Percentiles rank a stretch among this genome's conserved stretches.
These are phyloP conservation scores for Discostella stelligeroides DNA, from an alignment of 108 stramenopile species.

Conservation along the genomic window DNA sequence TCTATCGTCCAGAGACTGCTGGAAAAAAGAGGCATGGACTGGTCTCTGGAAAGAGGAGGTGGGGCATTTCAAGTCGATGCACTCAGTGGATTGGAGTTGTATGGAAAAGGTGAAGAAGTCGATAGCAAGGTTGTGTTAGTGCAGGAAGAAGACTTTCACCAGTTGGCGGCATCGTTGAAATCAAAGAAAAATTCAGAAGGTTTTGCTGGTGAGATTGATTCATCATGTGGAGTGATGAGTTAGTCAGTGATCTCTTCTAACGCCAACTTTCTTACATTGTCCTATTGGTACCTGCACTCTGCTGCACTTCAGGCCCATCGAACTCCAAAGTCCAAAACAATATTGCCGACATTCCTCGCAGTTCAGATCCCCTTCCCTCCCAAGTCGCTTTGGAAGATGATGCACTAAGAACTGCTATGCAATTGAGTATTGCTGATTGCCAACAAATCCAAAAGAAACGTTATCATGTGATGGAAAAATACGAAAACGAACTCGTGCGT, in stretches of 20 bases:
- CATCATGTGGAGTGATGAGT: constrained; percentile 20
- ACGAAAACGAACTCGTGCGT: constrained; percentile 18
- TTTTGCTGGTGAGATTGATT: constrained; percentile 1
- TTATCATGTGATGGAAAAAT: constrained; percentile 2
- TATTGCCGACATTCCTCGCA: neutral
- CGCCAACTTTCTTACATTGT: no score
- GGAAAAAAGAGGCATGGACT: constrained; percentile 63
- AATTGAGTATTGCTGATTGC: constrained; percentile 26
- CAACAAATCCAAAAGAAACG: constrained; percentile 9
- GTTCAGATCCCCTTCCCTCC: constrained; percentile 28
- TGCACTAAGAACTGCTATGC: constrained; percentile 14
- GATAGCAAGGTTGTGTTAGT: constrained; percentile 36
- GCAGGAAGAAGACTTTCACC: constrained; percentile 36
- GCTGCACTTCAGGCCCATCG: no score
- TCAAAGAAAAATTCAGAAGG: neutral
- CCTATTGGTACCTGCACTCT: no score
- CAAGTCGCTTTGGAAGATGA: constrained; percentile 31
- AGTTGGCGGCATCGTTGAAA: constrained; percentile 22
- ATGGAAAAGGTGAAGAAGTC: constrained; percentile 21
- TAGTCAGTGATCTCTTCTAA: no score
- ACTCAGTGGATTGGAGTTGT: constrained; percentile 61
- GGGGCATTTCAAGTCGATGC: constrained; percentile 65
- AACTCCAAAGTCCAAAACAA: no score
- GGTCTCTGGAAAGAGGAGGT: constrained; percentile 39
- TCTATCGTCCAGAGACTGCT: constrained; percentile 52